Evolutionary conservation across 1,139 yeast species (phyloP).

Genomic region (Saccharomycopsis crataegensis): DNA sequence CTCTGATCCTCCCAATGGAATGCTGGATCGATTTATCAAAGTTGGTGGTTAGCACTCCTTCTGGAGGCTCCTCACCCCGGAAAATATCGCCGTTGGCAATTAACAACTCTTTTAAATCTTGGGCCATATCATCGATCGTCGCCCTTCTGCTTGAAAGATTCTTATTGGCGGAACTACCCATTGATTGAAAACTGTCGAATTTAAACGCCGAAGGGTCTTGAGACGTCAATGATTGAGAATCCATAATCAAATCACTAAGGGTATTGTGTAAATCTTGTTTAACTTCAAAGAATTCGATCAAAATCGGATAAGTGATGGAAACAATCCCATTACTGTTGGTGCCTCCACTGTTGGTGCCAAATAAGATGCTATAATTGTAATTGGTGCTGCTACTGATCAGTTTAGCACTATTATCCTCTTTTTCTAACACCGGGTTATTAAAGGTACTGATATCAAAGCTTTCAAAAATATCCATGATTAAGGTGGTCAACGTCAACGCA

Average conservation of each 20-base stretch:
- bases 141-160: neutral
- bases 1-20: slow-evolving; percentile 40
- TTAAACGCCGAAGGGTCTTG: slow-evolving; percentile 43
- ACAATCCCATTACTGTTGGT: slow-evolving; percentile 23
- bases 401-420: neutral
- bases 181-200: neutral
- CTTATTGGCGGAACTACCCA: neutral
- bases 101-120: slow-evolving; percentile 39
- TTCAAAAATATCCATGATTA: slow-evolving; percentile 47
- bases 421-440: neutral
- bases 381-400: neutral
- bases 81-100: slow-evolving; percentile 28
- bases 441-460: slow-evolving; percentile 58
- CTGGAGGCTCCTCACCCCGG: slow-evolving; percentile 37
- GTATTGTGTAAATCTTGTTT: slow-evolving; percentile 70
- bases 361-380: neutral
- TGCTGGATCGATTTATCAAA: slow-evolving; percentile 40
- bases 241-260: slow-evolving; percentile 53
- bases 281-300: slow-evolving; percentile 65
- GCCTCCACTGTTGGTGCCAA: neutral
- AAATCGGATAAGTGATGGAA: slow-evolving; percentile 50
- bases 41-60: slow-evolving; percentile 31
- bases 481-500: slow-evolving; percentile 41
- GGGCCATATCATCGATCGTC: slow-evolving; percentile 43
- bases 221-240: slow-evolving; percentile 63